Conservation (phyloP, 345 rosid genomes). For the Camelina neglecta region DNA sequence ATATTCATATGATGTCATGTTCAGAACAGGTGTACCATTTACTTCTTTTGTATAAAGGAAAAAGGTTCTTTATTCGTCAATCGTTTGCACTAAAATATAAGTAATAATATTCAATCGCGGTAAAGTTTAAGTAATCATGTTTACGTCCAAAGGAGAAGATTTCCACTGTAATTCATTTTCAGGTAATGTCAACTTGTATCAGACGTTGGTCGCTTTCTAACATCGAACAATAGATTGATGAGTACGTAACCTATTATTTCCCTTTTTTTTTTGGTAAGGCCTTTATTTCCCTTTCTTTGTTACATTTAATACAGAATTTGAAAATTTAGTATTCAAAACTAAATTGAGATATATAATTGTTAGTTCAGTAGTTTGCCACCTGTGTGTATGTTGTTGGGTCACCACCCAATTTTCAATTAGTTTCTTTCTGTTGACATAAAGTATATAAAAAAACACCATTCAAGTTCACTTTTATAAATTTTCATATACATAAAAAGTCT, state of each 20-base stretch:
- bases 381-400: constrained; percentile 21
- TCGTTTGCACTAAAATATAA: not conserved
- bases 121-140: not conserved
- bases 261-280: not conserved
- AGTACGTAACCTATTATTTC: not conserved
- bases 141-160: constrained; percentile 18
- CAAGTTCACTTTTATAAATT: not conserved
- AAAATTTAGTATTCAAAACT: not conserved
- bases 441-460: not conserved
- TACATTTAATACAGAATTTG: not conserved
- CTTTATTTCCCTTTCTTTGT: not conserved
- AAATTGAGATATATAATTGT: not conserved
- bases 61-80: not conserved
- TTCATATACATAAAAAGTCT: not conserved
- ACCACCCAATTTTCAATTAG: not conserved
- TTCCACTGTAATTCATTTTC: constrained; percentile 32
- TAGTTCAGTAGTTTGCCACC: constrained; percentile 36
- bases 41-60: not conserved
- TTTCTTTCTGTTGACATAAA: too few species aligned
- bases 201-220: constrained; percentile 39
- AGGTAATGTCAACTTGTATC: constrained; percentile 36
- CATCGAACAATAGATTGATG: constrained; percentile 30
- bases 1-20: constrained; percentile 33
- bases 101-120: not conserved
- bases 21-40: constrained; percentile 31